Conservation (phyloP, 768 basidiomycete species). For the Tricholoma matsutake region DNA sequence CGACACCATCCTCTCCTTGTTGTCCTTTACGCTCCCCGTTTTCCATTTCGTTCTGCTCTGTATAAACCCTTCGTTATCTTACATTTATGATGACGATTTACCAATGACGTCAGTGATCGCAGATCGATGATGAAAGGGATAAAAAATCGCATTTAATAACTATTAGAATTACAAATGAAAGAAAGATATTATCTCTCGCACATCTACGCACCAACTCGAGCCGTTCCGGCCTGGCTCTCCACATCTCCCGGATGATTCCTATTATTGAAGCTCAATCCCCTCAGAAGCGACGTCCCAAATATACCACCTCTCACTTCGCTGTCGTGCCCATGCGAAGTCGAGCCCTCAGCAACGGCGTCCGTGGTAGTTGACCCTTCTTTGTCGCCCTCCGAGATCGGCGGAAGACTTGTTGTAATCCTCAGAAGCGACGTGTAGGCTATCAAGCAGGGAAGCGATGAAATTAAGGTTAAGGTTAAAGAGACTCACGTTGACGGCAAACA, state of each 20-base stretch:
- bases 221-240: slow-evolving; percentile 28
- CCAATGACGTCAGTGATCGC: background rate
- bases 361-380: slow-evolving; percentile 10
- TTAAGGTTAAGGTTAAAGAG: background rate
- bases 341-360: background rate
- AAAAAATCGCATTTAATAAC: no score
- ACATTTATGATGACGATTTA: background rate
- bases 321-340: background rate
- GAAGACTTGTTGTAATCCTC: slow-evolving; percentile 68
- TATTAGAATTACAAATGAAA: background rate
- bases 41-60: background rate
- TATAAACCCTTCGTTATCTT: background rate
- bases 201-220: slow-evolving; percentile 17
- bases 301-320: slow-evolving; percentile 5
- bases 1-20: background rate
- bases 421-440: slow-evolving; percentile 86
- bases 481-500: slow-evolving; percentile 90
- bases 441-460: background rate
- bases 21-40: background rate
- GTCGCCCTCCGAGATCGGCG: slow-evolving; percentile 5
- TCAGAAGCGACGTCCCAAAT: slow-evolving; percentile 15
- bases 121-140: no score
- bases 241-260: slow-evolving; percentile 23
- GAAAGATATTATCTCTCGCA: background rate
- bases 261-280: slow-evolving; percentile 18